These are phyloP conservation scores for Colletotrichum brevisporum DNA, from an alignment of 2,329 filamentous ascomycete species.

Conservation along the genomic window DNA sequence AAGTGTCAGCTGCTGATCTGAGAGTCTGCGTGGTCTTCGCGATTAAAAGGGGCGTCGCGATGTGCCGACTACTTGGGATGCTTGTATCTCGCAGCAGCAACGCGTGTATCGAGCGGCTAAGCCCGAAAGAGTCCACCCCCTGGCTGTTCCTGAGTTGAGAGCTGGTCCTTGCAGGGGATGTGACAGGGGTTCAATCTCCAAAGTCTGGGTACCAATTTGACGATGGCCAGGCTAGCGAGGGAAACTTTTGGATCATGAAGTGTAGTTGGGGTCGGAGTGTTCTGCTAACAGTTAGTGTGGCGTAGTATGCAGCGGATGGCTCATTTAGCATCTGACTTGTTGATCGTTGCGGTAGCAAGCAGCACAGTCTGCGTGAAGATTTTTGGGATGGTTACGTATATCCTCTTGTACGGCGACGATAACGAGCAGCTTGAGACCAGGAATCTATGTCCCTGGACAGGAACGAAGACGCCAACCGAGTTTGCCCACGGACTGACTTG, in stretches of 20 bases:
- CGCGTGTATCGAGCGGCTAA: conserved; percentile 3
- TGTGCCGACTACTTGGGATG: conserved; percentile 32
- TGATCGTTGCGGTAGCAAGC: too few species aligned
- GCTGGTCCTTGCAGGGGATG: conserved; percentile 29
- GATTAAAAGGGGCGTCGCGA: conserved; percentile 19
- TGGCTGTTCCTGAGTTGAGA: conserved; percentile 25
- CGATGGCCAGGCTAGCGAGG: conserved; percentile 32
- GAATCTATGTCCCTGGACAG: not conserved
- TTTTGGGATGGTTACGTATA: too few species aligned
- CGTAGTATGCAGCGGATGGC: conserved; percentile 6
- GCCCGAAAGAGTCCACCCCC: conserved; percentile 12
- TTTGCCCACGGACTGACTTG: conserved; percentile 4
- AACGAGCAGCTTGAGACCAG: not conserved
- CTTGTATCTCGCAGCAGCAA: conserved; percentile 14
- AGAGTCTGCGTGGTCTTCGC: conserved; percentile 21
- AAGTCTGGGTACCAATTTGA: conserved; percentile 38
- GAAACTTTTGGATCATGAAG: conserved; percentile 9
- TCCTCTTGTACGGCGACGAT: not conserved
- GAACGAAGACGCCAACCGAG: conserved; percentile 3
- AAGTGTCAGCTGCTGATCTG: conserved; percentile 8
- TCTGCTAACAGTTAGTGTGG: not conserved
- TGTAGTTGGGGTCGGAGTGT: not conserved
- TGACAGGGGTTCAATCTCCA: conserved; percentile 30
- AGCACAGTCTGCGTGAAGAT: too few species aligned
- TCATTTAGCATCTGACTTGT: conserved; percentile 25